Percentiles rank a stretch among this genome's conserved stretches.
phyloP scores from a whole-genome alignment of 1,284 basidiomycete genomes.

The Cystobasidium slooffiae region DNA sequence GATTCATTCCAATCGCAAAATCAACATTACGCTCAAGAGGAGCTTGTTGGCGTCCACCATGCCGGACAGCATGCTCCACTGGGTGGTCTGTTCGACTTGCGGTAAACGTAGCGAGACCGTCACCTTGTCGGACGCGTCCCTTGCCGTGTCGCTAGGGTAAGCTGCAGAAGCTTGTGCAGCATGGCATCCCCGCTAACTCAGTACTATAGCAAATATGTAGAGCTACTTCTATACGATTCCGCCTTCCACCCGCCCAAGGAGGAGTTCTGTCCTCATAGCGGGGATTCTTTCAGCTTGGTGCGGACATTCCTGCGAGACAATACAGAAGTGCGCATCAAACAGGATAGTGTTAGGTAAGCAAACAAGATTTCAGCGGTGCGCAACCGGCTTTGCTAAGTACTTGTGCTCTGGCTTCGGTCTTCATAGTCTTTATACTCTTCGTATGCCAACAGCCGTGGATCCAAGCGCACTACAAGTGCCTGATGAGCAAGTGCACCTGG shows the following conservation, averaged over 20 bases:
- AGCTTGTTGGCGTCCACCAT: not conserved
- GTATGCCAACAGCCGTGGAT: constrained; percentile 16
- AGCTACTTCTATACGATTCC: constrained; percentile 27
- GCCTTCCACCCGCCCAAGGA: constrained; percentile 12
- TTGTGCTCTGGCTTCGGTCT: too few relatives aligned
- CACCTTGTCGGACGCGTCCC: not conserved
- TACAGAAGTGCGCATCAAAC: constrained; percentile 17
- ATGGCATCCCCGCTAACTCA: not conserved
- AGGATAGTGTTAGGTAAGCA: constrained; percentile 15
- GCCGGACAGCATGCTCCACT: constrained; percentile 8
- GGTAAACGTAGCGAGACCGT: constrained; percentile 14
- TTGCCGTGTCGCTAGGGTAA: constrained; percentile 14
- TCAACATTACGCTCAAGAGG: constrained; percentile 5
- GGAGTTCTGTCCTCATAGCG: constrained; percentile 12
- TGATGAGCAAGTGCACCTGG: not conserved
- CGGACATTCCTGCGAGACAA: constrained; percentile 5
- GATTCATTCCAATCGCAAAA: constrained; percentile 14
- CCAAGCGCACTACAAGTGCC: not conserved
- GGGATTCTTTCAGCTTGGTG: constrained; percentile 14
- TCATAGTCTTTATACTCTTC: constrained; percentile 2
- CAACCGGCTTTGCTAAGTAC: not conserved
- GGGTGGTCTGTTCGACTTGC: constrained; percentile 12
- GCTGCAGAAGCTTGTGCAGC: not conserved
- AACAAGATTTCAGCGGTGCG: not conserved
- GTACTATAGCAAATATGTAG: constrained; percentile 28